phyloP scores from a whole-genome alignment of 2,329 filamentous ascomycete genomes.

The Boeremia lycopersici region DNA sequence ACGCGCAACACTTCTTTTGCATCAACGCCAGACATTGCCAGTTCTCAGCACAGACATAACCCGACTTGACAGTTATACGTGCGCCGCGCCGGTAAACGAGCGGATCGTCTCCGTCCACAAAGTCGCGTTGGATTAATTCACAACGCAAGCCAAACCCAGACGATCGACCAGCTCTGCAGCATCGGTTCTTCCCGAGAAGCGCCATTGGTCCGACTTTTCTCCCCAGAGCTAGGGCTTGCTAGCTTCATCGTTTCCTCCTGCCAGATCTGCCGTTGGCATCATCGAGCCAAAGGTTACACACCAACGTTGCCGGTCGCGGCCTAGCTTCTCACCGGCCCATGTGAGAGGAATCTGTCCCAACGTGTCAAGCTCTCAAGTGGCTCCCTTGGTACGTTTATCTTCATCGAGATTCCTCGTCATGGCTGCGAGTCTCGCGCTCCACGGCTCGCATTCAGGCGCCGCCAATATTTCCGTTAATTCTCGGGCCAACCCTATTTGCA shows the following conservation, averaged over 20 bases:
- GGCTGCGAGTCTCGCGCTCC: constrained; percentile 17
- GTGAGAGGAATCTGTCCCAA: neutral
- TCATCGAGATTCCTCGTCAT: constrained; percentile 28
- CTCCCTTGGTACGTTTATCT: constrained; percentile 28
- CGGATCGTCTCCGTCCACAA: constrained; percentile 1
- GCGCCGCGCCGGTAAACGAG: constrained; percentile 3
- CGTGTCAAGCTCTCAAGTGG: constrained; percentile 6
- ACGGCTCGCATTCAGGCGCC: neutral
- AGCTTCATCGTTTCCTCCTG: constrained; percentile 8
- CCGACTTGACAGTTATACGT: constrained; percentile 1
- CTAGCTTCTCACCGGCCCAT: constrained; percentile 9
- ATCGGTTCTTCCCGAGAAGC: constrained; percentile 7
- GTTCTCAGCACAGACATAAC: constrained; percentile 6
- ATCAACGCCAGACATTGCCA: constrained; percentile 7
- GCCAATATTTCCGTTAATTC: constrained; percentile 10
- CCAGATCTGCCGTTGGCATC: constrained; percentile 13
- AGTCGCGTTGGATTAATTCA: neutral
- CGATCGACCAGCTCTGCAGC: neutral
- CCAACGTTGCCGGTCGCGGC: constrained; percentile 9
- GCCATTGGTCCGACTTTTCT: constrained; percentile 4
- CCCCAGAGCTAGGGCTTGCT: constrained; percentile 6
- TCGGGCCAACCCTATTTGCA: neutral
- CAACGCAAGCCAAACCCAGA: neutral
- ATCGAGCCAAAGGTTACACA: constrained; percentile 10
- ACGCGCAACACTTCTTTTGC: constrained; percentile 7